Base-by-base conservation (phyloP, 495 filamentous ascomycete genomes). In the Xylaria nigripes region DNA sequence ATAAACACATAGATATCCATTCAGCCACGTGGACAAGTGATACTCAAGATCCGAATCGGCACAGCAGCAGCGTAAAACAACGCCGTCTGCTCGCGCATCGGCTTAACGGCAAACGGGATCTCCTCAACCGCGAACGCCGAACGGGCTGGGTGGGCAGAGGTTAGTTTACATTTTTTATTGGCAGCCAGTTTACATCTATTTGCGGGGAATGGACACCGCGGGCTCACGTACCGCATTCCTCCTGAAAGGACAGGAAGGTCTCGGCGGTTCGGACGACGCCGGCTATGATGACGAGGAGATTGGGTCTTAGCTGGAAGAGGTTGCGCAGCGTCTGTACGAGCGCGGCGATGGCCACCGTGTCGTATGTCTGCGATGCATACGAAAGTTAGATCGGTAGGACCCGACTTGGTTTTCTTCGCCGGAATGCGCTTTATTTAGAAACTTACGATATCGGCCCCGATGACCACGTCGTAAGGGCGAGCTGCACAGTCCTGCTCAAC, bases 51-150 rank as follows among this genome's bases (percentile, higher is more conserved):
- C 27, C 61, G 66, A 19, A 83, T 79, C 0, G 79, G 76, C 8
- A 78, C 71, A 15, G 61, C 64, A 0, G 75, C 77, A 23, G 75
- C 70, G 57, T 82, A 75, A 57, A 83, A 84, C 56, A 83, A 81
- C 1, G 80, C 75, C 3, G 64, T 77, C 52, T 83, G 81, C n/a
- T 73, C 59, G 36, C 73, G 69, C 32, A 69, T 61, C 0, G 68
- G 43, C 12, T 70, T 71, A 8, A 71, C 73, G 42, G 74, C 57
- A 41, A 79, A 77, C 0, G 67, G 54, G 2, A 83, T 48, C 8
- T 67, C 62, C 40, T 79, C 66, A 6, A 76, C 62, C 0, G 36
- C 55, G 55, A 82, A 80, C 1, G 55, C 34, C 42, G 61, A 62
- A 18, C 42, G 51, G 46, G 66, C 73, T 78, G 18, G 21, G 10